A percentile compares a stretch with the other conserved stretches of the same genome.
These are phyloP conservation scores for Pueraria montana DNA, from an alignment of 306 rosid species.

Conservation along the genomic window DNA sequence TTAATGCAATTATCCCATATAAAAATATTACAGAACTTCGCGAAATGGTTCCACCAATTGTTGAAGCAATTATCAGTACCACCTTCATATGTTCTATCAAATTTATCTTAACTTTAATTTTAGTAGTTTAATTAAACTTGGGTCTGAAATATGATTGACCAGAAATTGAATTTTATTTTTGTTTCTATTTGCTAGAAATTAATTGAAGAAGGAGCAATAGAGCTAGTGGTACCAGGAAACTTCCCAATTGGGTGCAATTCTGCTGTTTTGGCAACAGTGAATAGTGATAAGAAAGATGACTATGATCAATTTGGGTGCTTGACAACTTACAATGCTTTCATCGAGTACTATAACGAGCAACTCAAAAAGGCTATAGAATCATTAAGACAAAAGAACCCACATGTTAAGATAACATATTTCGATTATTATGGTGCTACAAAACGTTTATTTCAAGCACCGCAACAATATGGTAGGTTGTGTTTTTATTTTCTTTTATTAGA, in stretches of 20 bases:
- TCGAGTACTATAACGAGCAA: neutral
- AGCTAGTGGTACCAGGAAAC: neutral
- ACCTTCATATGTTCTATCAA: no score
- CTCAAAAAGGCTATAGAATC: neutral
- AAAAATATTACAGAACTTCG: neutral
- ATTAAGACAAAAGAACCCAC: neutral
- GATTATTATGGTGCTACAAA: neutral
- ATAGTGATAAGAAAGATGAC: neutral
- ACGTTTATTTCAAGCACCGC: neutral
- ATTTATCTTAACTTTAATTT: neutral
- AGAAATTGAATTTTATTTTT: neutral
- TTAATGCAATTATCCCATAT: neutral
- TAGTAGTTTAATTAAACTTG: no score
- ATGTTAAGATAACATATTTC: neutral
- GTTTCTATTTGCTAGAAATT: neutral
- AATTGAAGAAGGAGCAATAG: neutral
- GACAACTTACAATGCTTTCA: neutral
- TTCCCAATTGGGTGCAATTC: neutral
- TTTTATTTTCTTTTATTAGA: neutral
- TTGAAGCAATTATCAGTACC: no score
- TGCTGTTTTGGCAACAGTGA: neutral
- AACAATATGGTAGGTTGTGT: neutral
- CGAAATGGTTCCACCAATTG: no score
- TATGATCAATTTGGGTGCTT: neutral
- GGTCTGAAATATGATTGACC: neutral